Percentiles rank a stretch among this genome's conserved stretches.
These are phyloP conservation scores for Metarhizium guizhouense DNA, from an alignment of 2,329 filamentous ascomycete species.

Conservation along the genomic window DNA sequence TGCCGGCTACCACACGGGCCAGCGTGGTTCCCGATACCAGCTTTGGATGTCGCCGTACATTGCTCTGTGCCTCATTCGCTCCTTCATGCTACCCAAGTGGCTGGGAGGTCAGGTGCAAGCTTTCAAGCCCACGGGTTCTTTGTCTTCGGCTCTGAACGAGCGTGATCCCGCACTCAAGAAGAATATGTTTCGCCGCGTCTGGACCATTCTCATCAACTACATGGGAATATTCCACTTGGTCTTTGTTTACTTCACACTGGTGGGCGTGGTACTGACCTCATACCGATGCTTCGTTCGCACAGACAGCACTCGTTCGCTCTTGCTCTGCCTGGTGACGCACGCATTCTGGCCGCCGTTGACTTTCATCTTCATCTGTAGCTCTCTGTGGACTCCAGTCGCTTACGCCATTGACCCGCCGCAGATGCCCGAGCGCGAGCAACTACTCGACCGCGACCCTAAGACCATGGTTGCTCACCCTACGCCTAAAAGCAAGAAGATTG, in stretches of 20 bases:
- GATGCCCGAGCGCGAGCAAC: constrained; percentile 47
- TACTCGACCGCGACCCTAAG: constrained; percentile 46
- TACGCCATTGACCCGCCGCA: constrained; percentile 53
- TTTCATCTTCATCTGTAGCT: constrained; percentile 45
- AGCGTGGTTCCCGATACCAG: constrained; percentile 45
- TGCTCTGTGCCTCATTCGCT: constrained; percentile 45
- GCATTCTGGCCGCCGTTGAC: constrained; percentile 54
- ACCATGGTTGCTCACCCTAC: constrained; percentile 45
- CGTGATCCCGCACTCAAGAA: constrained; percentile 42
- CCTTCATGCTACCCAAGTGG: constrained; percentile 50
- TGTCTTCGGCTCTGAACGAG: constrained; percentile 48
- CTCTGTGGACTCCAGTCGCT: constrained; percentile 48
- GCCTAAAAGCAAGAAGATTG: constrained; percentile 42
- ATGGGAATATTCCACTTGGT: constrained; percentile 45
- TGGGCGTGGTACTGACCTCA: constrained; percentile 38
- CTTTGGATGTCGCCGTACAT: constrained; percentile 58
- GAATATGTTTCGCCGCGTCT: constrained; percentile 43
- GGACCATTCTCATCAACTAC: constrained; percentile 46
- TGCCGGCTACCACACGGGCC: constrained; percentile 49
- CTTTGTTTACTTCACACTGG: constrained; percentile 44
- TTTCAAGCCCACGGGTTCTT: constrained; percentile 52
- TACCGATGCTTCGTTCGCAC: constrained; percentile 39
- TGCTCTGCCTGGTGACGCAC: constrained; percentile 47
- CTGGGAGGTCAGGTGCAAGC: constrained; percentile 49
- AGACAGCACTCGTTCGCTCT: constrained; percentile 27